Conservation (phyloP, 495 filamentous ascomycete genomes). For the Talaromyces thailandensis region DNA sequence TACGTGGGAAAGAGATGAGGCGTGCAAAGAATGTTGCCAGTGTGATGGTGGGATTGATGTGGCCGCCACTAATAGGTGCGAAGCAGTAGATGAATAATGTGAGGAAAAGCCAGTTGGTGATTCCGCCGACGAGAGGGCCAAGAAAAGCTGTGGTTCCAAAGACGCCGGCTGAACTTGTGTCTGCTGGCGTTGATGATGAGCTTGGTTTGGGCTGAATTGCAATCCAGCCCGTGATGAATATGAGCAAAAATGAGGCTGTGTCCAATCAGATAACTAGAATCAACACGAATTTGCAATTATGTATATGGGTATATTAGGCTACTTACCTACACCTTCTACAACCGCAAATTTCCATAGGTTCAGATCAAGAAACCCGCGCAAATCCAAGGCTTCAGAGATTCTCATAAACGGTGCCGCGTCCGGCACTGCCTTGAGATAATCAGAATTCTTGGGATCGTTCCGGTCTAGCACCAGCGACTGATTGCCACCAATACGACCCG, state of each 20-base stretch:
- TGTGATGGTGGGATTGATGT: constrained; percentile 44
- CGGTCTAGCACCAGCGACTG: constrained; percentile 34
- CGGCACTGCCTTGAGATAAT: constrained; percentile 27
- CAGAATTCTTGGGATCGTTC: constrained; percentile 24
- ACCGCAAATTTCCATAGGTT: constrained; percentile 38
- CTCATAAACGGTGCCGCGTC: constrained; percentile 37
- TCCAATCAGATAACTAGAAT: background rate
- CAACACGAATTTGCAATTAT: background rate
- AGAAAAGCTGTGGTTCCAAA: constrained; percentile 12
- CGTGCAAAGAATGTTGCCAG: constrained; percentile 42
- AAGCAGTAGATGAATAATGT: constrained; percentile 42
- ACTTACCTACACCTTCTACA: constrained; percentile 28
- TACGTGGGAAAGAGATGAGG: constrained; percentile 37
- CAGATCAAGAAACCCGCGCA: constrained; percentile 24
- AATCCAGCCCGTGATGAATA: background rate
- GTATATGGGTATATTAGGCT: background rate
- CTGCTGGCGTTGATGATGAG: background rate
- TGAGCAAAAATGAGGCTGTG: background rate
- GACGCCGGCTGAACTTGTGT: background rate
- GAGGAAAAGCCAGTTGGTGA: constrained; percentile 37
- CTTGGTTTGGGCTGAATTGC: background rate
- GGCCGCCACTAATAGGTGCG: constrained; percentile 40
- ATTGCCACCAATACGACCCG: constrained; percentile 40
- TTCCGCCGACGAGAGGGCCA: constrained; percentile 24
- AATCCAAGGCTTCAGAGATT: constrained; percentile 25